Base-by-base conservation (phyloP, 73 alveolate genomes). In the Tetrahymena malaccensis region DNA sequence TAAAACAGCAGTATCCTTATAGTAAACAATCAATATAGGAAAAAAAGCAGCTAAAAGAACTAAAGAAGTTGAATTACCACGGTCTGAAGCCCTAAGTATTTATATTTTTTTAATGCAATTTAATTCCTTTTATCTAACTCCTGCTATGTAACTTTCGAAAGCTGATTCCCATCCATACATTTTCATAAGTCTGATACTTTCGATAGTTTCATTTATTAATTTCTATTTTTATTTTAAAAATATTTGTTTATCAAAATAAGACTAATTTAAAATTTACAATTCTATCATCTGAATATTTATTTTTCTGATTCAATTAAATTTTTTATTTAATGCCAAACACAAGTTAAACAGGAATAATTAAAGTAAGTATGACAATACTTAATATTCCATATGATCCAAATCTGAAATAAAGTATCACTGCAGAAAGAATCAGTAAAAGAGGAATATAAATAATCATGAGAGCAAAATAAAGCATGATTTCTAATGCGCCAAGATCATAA, bases 161-260 rank as follows among this genome's bases (percentile, higher is more conserved):
- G 97, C 96, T 4, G 34, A 43, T 50, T 94, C 97, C 97, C 97
- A 96, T 22, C 96, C 97, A 34, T 96, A 96, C 94, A 96, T 85
- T 85, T 96, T 96, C 33, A 96, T 84, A 10, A 96, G 43, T 85
- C 96, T 43, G 0, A 96, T 96, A 34, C 97, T 96, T 22, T 96
- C 97, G 0, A 96, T 43, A 21, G 93, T 85, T 85, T 96, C 94
- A 34, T 84, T 94, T 4, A 95, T 40, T 19, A 94, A 25, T 94
- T 96, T 96, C 38, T 58, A 58, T n/a, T n/a, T n/a, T n/a, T n/a
- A n/a, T n/a, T n/a, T 19, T 19, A 19, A 55, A 19, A 19, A 55
- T 5, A 55, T 16, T 19, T 5, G 4, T 16, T 55, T 55, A 16
- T 19, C 10, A 2, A 55, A 55, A 5, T 55, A 2, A 55, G 3